Evolutionary conservation across 768 basidiomycete species (phyloP), one percentile per base, ranked within the genome.

Genomic region (Mycena sanguinolenta): DNA sequence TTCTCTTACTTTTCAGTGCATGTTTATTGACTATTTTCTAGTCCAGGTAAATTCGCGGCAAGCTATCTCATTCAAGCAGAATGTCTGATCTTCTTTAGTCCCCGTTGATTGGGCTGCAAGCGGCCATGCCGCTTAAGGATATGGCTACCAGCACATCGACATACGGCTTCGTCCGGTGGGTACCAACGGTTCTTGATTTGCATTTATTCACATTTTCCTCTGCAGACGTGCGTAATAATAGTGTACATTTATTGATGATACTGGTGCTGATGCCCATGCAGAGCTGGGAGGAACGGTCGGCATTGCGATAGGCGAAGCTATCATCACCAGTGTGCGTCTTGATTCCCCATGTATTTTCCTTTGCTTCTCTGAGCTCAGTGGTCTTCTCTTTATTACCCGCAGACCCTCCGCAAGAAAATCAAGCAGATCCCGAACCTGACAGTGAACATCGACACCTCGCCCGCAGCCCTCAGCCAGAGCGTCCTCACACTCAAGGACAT

Each of bases 71-170:
- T 27, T n/a, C n/a, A n/a, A n/a, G n/a, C n/a, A n/a, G n/a, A n/a
- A n/a, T n/a, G n/a, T n/a, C n/a, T n/a, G n/a, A 46, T 28, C 59
- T 23, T 62, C 55, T 68, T 50, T 13, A 91, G 89, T 84, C 84
- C 6, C 93, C 93, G 0, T 79, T 94, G 9, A 89, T 95, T 59
- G 92, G 85, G 17, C 80, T 96, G 17, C 95, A 96, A 80, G 93
- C 94, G 1, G 91, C 94, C 0, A 96, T 96, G 94, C 95, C 95
- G 0, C 75, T 94, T 19, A 91, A 90, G 74, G 93, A 95, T 72
- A 94, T 95, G 93, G 93, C 94, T 3, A 94, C 94, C 2, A 90
- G 89, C 62, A 94, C 94, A 0, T 83, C 87, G 1, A 89, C 90
- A 0, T 92, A 91, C 75, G 87, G 88, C 25, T 91, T 96, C 75